Evolutionary conservation across 192 early-diverging fungal species (phyloP).

Genomic region (Backusella sp.): DNA sequence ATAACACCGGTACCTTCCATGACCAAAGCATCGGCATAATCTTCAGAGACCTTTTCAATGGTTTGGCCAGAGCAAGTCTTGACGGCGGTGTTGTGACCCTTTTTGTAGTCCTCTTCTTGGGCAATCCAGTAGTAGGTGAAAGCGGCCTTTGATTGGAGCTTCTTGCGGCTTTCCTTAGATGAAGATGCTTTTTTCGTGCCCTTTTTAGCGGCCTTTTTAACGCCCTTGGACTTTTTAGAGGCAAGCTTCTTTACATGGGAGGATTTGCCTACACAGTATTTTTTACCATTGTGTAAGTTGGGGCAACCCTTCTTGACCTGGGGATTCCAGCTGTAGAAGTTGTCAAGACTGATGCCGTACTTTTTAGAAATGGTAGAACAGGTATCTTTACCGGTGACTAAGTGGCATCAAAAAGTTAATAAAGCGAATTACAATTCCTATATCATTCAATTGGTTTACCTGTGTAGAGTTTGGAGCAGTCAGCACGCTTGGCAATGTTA

Average conservation of each 20-base stretch:
- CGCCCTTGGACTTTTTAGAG: slow-evolving; percentile 10
- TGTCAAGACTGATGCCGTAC: slow-evolving; percentile 12
- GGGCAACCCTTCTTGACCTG: slow-evolving; percentile 29
- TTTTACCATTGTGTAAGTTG: slow-evolving; percentile 25
- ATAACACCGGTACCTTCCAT: slow-evolving; percentile 42
- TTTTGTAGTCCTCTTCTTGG: slow-evolving; percentile 29
- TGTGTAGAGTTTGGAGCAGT: slow-evolving; percentile 20
- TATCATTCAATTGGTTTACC: slow-evolving; percentile 4
- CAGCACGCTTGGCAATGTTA: slow-evolving; percentile 13
- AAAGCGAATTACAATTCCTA: neutral
- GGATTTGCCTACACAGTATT: slow-evolving; percentile 25
- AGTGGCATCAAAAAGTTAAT: neutral
- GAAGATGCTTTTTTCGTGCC: neutral
- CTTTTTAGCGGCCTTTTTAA: slow-evolving; percentile 12
- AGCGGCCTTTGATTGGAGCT: slow-evolving; percentile 25
- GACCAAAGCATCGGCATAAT: slow-evolving; percentile 35
- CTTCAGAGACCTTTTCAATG: slow-evolving; percentile 29
- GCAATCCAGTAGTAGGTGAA: slow-evolving; percentile 47
- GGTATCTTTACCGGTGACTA: slow-evolving; percentile 25
- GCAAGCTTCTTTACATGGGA: neutral
- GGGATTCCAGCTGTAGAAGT: slow-evolving; percentile 32
- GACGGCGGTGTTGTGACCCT: slow-evolving; percentile 23
- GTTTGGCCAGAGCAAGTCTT: slow-evolving; percentile 36
- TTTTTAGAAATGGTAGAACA: slow-evolving; percentile 22
- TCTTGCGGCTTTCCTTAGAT: slow-evolving; percentile 7